A percentile compares a stretch with the other conserved stretches of the same genome.
These are phyloP conservation scores for Coemansia asiatica DNA, from an alignment of 192 early-diverging fungal species.

Conservation along the genomic window DNA sequence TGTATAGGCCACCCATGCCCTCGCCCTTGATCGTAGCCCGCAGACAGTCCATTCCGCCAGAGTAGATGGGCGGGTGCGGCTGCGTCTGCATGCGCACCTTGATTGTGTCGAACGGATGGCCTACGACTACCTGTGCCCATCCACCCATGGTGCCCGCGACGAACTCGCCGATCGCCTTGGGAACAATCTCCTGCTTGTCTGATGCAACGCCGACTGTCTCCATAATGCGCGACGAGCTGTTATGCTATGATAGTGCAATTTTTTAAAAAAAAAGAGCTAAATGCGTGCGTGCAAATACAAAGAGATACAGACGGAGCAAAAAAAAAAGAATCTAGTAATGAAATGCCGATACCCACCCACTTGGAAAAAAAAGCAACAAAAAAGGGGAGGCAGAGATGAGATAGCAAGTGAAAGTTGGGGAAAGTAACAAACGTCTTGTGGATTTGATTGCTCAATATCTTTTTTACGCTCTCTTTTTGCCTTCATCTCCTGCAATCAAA, in stretches of 20 bases:
- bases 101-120: conserved; percentile 87
- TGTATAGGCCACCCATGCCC: conserved; percentile 73
- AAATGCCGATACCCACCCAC: too few species aligned
- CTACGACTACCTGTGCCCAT: conserved; percentile 66
- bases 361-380: neutral
- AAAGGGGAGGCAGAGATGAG: neutral
- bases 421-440: neutral
- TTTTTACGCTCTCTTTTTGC: neutral
- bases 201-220: conserved; percentile 33
- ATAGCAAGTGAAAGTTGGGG: neutral
- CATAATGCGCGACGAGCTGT: conserved; percentile 10
- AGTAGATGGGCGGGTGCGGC: conserved; percentile 59
- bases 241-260: neutral
- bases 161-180: conserved; percentile 48
- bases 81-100: conserved; percentile 80
- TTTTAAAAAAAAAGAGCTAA: neutral
- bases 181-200: conserved; percentile 31
- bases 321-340: too few species aligned
- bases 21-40: conserved; percentile 80
- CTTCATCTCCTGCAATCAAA: neutral
- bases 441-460: neutral
- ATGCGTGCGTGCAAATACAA: neutral
- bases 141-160: conserved; percentile 59
- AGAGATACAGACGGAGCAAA: neutral
- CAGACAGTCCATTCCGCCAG: conserved; percentile 80